Evolutionary conservation across 179 eudicot genomes (phyloP).

Genomic region (Drosera spatulata): DNA sequence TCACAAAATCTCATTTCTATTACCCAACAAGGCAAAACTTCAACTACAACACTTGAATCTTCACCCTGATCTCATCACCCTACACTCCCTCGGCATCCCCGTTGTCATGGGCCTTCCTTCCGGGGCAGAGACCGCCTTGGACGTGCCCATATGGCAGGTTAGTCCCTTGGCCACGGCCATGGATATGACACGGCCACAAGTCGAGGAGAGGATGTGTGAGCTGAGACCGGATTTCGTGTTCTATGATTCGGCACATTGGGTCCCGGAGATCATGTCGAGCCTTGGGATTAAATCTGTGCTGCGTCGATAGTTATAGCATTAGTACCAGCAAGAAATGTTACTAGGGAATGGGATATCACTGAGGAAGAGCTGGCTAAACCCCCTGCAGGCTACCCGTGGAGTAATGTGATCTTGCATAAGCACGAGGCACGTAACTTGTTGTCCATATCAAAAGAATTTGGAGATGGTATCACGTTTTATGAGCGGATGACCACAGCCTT

Average conservation of each 20-base stretch:
- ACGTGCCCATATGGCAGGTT: slow-evolving; percentile 6
- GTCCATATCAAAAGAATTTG: not conserved
- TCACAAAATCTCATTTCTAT: slow-evolving; percentile 23
- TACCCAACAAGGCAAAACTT: slow-evolving; percentile 21
- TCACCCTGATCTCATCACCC: slow-evolving; percentile 30
- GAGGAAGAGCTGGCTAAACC: not conserved
- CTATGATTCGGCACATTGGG: slow-evolving; percentile 28
- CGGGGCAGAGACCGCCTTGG: slow-evolving; percentile 31
- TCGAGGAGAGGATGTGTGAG: slow-evolving; percentile 11
- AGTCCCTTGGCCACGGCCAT: slow-evolving; percentile 23
- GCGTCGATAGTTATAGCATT: slow-evolving; percentile 2
- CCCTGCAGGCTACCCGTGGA: slow-evolving; percentile 12
- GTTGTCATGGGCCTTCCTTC: slow-evolving; percentile 27
- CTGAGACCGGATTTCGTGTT: slow-evolving; percentile 21
- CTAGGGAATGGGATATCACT: not conserved
- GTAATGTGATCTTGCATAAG: not conserved
- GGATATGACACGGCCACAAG: slow-evolving; percentile 15
- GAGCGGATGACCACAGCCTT: slow-evolving; percentile 10
- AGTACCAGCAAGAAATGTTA: slow-evolving; percentile 1
- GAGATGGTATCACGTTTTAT: slow-evolving; percentile 7
- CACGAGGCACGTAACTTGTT: slow-evolving; percentile 16
- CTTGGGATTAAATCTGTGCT: slow-evolving; percentile 18
- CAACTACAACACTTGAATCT: slow-evolving; percentile 21
- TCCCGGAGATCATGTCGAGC: slow-evolving; percentile 16
- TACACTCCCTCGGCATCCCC: slow-evolving; percentile 26